Conservation (phyloP, 208 protist species). For the Novymonas esmeraldas region DNA sequence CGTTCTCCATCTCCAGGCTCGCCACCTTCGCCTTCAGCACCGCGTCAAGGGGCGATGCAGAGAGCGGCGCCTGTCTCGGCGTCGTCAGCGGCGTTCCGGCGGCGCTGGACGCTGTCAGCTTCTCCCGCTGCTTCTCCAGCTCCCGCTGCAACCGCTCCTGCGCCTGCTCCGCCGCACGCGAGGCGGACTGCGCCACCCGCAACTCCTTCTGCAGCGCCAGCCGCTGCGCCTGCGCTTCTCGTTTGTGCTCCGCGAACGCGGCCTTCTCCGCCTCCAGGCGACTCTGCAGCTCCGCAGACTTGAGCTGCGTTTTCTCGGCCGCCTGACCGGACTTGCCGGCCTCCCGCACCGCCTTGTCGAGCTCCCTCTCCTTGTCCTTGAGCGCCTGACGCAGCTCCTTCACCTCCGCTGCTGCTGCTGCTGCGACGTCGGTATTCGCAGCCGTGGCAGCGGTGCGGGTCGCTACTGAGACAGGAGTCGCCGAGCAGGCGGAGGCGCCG, state of each 20-base stretch:
- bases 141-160: conserved; percentile 31
- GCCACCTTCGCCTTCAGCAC: conserved; percentile 8
- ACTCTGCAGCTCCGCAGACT: conserved; percentile 12
- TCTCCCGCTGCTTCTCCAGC: conserved; percentile 21
- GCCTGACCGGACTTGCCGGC: conserved; percentile 7
- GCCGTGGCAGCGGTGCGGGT: neutral
- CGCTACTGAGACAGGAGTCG: neutral
- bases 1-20: conserved; percentile 13
- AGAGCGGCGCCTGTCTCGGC: neutral
- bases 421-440: neutral
- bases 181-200: conserved; percentile 10
- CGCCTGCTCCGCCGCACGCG: conserved; percentile 9
- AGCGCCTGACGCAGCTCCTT: conserved; percentile 8
- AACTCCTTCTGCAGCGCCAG: conserved; percentile 20
- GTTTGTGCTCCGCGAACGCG: conserved; percentile 7
- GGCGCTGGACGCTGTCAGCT: neutral
- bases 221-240: neutral
- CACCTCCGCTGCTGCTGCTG: neutral
- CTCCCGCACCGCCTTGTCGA: conserved; percentile 1
- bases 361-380: conserved; percentile 24
- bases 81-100: conserved; percentile 8
- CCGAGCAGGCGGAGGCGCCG: neutral
- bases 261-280: conserved; percentile 22
- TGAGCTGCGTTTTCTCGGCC: conserved; percentile 8
- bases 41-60: neutral